Evolutionary conservation across 768 basidiomycete species (phyloP).

Genomic region (Hygrocybe punicea): DNA sequence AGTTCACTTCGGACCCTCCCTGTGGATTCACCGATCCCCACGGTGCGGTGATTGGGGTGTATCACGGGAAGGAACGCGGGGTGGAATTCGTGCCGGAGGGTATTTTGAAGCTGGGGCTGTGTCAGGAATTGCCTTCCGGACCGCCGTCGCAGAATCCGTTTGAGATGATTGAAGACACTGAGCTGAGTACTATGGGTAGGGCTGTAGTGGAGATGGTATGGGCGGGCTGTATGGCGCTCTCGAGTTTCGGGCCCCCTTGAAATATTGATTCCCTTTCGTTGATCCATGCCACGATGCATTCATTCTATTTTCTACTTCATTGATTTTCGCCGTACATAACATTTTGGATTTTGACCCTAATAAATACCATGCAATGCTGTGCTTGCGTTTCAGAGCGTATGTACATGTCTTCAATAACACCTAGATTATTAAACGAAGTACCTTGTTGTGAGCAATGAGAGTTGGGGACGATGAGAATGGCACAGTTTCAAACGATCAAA

Average conservation of each 20-base stretch:
- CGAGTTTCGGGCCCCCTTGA: constrained; percentile 40
- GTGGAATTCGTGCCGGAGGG: constrained; percentile 79
- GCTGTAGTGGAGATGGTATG: constrained; percentile 57
- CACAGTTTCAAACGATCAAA: too few species aligned
- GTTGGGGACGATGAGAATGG: too few species aligned
- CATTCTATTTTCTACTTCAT: neutral
- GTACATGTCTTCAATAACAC: too few species aligned
- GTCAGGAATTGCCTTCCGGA: constrained; percentile 31
- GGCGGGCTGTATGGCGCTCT: constrained; percentile 51
- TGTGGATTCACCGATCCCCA: constrained; percentile 37
- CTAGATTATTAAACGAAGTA: too few species aligned
- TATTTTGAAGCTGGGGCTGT: constrained; percentile 69
- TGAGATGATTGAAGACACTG: constrained; percentile 41
- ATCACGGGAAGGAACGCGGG: constrained; percentile 49
- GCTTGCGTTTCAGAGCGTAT: too few species aligned
- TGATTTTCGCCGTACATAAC: neutral
- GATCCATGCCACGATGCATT: neutral
- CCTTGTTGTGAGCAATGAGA: too few species aligned
- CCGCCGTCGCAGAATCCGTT: constrained; percentile 33
- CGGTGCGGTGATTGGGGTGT: constrained; percentile 56
- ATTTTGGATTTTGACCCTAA: too few species aligned
- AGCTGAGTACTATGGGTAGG: constrained; percentile 49
- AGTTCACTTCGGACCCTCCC: constrained; percentile 37
- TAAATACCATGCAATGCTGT: too few species aligned
- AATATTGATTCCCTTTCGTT: neutral